Base-by-base conservation (phyloP, 2,329 filamentous ascomycete genomes). In the Xylariaceae sp. region DNA sequence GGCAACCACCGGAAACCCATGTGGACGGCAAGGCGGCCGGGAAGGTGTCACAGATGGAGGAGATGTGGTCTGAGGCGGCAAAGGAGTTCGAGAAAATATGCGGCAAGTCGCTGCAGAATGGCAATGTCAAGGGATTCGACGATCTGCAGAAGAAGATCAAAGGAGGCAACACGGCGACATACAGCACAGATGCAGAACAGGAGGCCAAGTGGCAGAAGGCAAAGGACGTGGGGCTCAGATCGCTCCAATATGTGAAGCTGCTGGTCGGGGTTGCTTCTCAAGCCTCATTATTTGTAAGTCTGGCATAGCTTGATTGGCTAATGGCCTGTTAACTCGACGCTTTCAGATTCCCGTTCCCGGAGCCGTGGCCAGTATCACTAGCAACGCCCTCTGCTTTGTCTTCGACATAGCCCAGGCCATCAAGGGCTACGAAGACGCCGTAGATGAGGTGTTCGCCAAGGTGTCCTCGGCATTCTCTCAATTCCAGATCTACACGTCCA, bases 231-330 rank as follows among this genome's bases (percentile, higher is more conserved):
- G 67, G 67, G 9, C 61, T 69, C 16, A 37, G 58, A 31, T 67
- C 66, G 11, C 65, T 68, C 21, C 60, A 67, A 29, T 68, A 60
- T 39, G 23, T 69, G n/a, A 67, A 63, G 29, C 24, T 66, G 46
- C 62, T 69, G 39, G 47, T 67, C 21, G 62, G 61, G 7, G 62
- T 53, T 48, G 65, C 67, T 40, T 53, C 63, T 29, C 63, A 67
- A 53, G 64, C 64, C 2, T 37, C 65, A 34, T 26, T 19, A 1
- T 55, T 67, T 21, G n/a, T n/a, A n/a, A n/a, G n/a, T n/a, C n/a
- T n/a, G n/a, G n/a, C n/a, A n/a, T n/a, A n/a, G n/a, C n/a, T n/a
- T n/a, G n/a, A n/a, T n/a, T n/a, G n/a, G n/a, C n/a, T n/a, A n/a
- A n/a, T n/a, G n/a, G n/a, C n/a, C n/a, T n/a, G n/a, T n/a, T n/a